Conservation (phyloP, 306 rosid genomes). For the Casuarina cunninghamiana region DNA sequence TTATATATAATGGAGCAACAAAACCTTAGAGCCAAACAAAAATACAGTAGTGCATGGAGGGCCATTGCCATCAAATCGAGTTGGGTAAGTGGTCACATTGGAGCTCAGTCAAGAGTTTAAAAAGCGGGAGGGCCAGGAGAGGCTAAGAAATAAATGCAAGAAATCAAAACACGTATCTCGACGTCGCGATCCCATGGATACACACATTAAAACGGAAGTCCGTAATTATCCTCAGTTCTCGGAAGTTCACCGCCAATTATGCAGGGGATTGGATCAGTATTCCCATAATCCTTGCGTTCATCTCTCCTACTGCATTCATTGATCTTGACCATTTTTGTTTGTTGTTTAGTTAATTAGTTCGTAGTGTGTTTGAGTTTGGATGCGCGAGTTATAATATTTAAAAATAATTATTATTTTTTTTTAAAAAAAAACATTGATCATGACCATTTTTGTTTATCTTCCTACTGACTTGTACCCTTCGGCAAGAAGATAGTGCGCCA, state of each 20-base stretch:
- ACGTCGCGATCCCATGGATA: neutral
- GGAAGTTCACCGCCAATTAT: neutral
- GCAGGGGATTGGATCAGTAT: neutral
- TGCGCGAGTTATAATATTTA: no score
- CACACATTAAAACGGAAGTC: neutral
- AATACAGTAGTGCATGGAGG: neutral
- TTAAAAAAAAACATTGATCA: neutral
- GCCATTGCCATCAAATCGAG: neutral
- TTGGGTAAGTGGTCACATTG: neutral
- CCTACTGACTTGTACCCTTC: neutral
- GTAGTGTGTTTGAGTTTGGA: no score
- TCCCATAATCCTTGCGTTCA: no score
- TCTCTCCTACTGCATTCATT: no score
- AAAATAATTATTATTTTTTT: no score
- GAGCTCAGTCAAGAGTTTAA: neutral
- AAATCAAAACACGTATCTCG: neutral
- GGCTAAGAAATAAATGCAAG: slow-evolving; percentile 1
- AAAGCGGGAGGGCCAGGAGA: neutral
- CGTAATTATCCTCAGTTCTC: neutral
- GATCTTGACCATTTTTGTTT: no score
- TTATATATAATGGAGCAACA: no score
- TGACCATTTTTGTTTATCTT: neutral
- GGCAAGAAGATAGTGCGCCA: neutral
- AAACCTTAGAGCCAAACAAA: neutral
- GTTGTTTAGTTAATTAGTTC: no score